Base-by-base conservation (phyloP, 1,284 basidiomycete species). In the Violaceomyces palustris region DNA sequence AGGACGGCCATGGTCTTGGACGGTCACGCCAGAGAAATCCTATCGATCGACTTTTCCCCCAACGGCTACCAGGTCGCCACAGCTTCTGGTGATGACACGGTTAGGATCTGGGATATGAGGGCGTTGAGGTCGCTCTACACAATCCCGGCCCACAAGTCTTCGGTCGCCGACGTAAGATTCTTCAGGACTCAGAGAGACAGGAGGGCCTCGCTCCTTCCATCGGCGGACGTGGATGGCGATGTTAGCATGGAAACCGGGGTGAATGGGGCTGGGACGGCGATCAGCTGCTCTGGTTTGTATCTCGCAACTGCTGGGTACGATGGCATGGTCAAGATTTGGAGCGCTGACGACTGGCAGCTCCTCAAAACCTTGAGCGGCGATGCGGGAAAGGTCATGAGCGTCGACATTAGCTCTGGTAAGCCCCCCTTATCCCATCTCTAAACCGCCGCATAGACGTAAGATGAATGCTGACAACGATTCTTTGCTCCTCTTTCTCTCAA, bases 51-150 rank as follows among this genome's bases (percentile, higher is more conserved):
- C 49, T 98, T 97, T 74, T 90, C 90, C 17, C 91, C 93, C 6
- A 98, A 94, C 64, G 91, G 91, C 37, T 93, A 93, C 72, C 93
- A 98, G 79, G 83, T 98, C 35, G 93, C 91, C 6, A 94, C 93
- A 0, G 93, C 92, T 18, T 86, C 90, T 2, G 91, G 89, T 35
- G 94, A 99, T 75, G 93, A 98, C 71, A 96, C 92, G 0, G 87
- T 98, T 58, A 84, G 91, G 32, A 90, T 98, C 78, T 99, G 94
- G 94, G 94, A 99, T 75, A 84, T 98, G 77, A 84, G 94, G 21
- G 85, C 87, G 2, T 80, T 96, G 22, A 87, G 85, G 66, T 84
- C 88, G 17, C 77, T 92, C n/a, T 91, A 96, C 75, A 96, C 90
- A 18, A 96, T 98, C 55, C 91, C 93, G 1, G 94, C 92, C 0